These are phyloP conservation scores for Wickerhamomyces strasburgensis DNA, from an alignment of 805 yeast species.

Conservation along the genomic window DNA sequence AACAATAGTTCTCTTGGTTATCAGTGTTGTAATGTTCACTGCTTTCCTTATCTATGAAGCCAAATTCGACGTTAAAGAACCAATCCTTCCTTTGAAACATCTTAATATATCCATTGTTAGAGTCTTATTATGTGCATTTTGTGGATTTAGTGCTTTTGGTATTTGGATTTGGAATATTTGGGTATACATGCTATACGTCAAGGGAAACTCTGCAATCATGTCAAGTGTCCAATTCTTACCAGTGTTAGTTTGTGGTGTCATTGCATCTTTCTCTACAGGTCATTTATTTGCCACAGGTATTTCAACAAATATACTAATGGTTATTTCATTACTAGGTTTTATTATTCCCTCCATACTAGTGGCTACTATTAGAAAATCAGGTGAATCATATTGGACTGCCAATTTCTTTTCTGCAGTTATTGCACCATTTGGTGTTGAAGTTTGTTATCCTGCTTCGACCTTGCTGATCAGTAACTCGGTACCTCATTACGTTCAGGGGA, in stretches of 20 bases:
- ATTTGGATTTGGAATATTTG: constrained; percentile 60
- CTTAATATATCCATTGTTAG: constrained; percentile 40
- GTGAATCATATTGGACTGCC: constrained; percentile 54
- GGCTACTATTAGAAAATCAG: constrained; percentile 48
- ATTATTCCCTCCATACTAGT: constrained; percentile 45
- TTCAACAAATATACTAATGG: background rate
- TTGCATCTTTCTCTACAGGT: constrained; percentile 48
- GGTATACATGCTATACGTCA: constrained; percentile 42
- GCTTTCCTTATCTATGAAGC: constrained; percentile 46
- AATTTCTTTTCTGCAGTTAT: constrained; percentile 50
- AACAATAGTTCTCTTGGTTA: constrained; percentile 46
- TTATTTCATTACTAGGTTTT: constrained; percentile 34
- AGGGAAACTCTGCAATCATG: constrained; percentile 41
- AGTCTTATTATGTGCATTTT: constrained; percentile 43
- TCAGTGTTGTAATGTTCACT: constrained; percentile 39
- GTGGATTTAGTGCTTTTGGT: constrained; percentile 77
- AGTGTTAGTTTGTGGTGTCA: constrained; percentile 43
- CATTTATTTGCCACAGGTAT: constrained; percentile 42
- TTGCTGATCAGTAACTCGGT: constrained; percentile 52
- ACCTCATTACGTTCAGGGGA: constrained; percentile 62
- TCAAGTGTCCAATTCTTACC: constrained; percentile 41
- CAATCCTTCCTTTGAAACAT: constrained; percentile 47
- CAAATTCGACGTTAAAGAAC: constrained; percentile 30
- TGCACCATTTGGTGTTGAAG: constrained; percentile 68
- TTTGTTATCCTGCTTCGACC: constrained; percentile 69